Base-by-base conservation (phyloP, 2,329 filamentous ascomycete species). In the Botrytis cinerea region DNA sequence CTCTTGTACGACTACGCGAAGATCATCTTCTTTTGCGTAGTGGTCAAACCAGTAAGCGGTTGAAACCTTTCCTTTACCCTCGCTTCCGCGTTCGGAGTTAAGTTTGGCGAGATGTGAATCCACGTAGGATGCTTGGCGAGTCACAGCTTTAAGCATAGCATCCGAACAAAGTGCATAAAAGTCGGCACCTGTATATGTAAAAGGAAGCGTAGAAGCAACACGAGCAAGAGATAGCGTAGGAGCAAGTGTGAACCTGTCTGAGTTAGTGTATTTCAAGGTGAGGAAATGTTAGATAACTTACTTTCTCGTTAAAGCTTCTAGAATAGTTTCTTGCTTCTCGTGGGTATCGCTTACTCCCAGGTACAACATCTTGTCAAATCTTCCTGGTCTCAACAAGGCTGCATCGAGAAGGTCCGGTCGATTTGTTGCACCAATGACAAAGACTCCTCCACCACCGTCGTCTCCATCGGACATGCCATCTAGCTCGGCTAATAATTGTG, bases 361-460 rank as follows among this genome's bases (percentile, higher is more conserved):
- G 80, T 98, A 99, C 45, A 99, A 88, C 95, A 98, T 97, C 86
- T 98, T 98, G 81, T 99, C 96, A 82, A 99, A 98, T 74, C 95
- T 88, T 3, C 95, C 95, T 1, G 95, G 96, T 71, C 95, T 89
- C 62, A 98, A 85, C 73, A 99, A 85, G 7, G 95, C 96, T 76
- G 93, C 93, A 81, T 99, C 95, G 35, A 99, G 87, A 71, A 98
- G 84, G 84, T 99, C 96, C 0, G 96, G 96, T 75, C 95, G 86
- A 84, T 99, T 99, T 8, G 95, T 99, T 5, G 95, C 95, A 73
- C 96, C 95, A 77, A 99, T 97, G 43, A 98, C 96, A 81, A 98
- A 98, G 8, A 98, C 95, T 32, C 95, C 94, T 18, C 93, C 93
- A 16, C 86, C 88, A 0, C 88, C 89, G 76, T 95, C 93, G 74